Evolutionary conservation across 306 rosid species (phyloP), one percentile per base, ranked within the genome.

Genomic region (Vachellia pachyceras): DNA sequence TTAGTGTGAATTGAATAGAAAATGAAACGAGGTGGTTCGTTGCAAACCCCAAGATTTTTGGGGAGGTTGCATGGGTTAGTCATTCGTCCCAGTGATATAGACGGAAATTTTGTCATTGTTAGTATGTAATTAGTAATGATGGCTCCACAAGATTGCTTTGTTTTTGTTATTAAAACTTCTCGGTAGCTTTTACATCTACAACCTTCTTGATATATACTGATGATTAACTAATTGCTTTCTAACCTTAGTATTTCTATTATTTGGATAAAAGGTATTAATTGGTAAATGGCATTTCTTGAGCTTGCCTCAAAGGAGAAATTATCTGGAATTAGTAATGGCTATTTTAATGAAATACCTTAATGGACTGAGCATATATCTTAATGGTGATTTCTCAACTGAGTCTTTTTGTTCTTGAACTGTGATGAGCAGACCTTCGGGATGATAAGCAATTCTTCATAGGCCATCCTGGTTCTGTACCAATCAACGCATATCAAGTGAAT

Each of bases 401-500:
- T 47, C 47, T 64, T 58, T 81, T 23, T 65, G 49, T 42, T 72
- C 71, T 85, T 77, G 50, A 82, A 60, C 77, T 79, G 52, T 84
- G 44, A 77, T 78, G 88, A 87, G 73, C 91, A 95, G 99, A 95
- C 49, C 98, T 95, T 79, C n/a, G 99, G 85, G 97, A 95, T 86
- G 99, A 95, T 80, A 89, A 93, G 85, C 99, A 95, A 79, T 95
- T 93, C 86, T 93, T 93, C 58, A 52, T 90, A 39, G 98, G 93
- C 84, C 99, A 95, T 90, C 99, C 99, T 42, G 97, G 98, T 79
- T 98, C 98, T 18, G 98, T 93, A 72, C 97, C 99, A 17, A 95
- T 95, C 77, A 83, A 94, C 77, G 80, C 89, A 37, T 96, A 87
- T 86, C 99, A 93, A 86, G 99, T 95, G 86, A 82, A 70, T 45